phyloP scores from a whole-genome alignment of 2,329 filamentous ascomycete species.

The Cadophora sp. region DNA sequence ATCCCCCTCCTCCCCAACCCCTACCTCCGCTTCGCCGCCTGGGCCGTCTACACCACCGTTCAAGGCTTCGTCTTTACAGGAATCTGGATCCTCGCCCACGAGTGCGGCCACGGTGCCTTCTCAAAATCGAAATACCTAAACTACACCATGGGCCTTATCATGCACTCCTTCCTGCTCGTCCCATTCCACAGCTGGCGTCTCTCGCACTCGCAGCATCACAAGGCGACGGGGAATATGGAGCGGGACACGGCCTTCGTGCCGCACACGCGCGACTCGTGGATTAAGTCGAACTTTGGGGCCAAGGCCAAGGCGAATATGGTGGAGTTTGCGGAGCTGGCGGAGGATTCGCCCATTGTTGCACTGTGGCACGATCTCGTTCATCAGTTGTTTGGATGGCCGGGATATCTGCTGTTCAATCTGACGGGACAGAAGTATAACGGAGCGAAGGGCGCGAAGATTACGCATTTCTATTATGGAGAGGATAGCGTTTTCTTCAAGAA shows the following conservation, averaged over 20 bases:
- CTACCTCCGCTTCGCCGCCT: constrained; percentile 54
- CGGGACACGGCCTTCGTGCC: constrained; percentile 72
- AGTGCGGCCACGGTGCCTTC: constrained; percentile 75
- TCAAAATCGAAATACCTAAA: constrained; percentile 64
- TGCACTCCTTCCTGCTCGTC: constrained; percentile 70
- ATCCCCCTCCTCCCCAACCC: constrained; percentile 57
- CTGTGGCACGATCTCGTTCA: constrained; percentile 62
- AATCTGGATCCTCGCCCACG: constrained; percentile 75
- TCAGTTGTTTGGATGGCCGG: constrained; percentile 69
- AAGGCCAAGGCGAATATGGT: constrained; percentile 44
- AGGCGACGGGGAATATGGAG: constrained; percentile 70
- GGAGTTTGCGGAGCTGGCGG: constrained; percentile 59
- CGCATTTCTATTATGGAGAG: constrained; percentile 64
- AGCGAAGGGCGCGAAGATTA: constrained; percentile 40
- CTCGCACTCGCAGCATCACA: constrained; percentile 73
- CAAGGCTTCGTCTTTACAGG: constrained; percentile 73
- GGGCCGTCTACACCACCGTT: constrained; percentile 66
- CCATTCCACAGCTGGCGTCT: constrained; percentile 79
- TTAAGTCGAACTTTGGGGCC: constrained; percentile 40
- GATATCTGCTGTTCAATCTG: constrained; percentile 66
- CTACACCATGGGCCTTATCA: constrained; percentile 66
- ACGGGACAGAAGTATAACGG: constrained; percentile 44
- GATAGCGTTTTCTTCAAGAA: constrained; percentile 65
- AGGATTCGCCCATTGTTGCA: constrained; percentile 67
- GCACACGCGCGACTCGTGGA: constrained; percentile 47